These are phyloP conservation scores for Pythium dissotocum DNA, from an alignment of 352 stramenopile species.

Conservation along the genomic window DNA sequence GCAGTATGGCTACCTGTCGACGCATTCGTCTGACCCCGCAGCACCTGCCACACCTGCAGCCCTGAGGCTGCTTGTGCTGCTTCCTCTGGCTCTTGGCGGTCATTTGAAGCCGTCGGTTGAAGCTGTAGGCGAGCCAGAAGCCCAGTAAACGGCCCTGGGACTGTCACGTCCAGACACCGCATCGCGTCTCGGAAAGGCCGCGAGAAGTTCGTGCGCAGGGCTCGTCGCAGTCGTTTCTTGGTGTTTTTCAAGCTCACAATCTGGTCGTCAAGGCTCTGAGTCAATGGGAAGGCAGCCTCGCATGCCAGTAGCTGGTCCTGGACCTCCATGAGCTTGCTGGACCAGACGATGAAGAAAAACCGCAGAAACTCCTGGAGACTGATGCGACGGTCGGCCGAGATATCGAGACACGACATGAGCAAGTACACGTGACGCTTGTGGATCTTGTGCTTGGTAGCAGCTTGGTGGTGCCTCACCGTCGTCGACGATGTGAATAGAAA, in stretches of 20 bases:
- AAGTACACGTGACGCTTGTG: conserved; percentile 53
- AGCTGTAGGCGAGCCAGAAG: conserved; percentile 40
- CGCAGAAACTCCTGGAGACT: conserved; percentile 46
- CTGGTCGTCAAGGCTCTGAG: conserved; percentile 16
- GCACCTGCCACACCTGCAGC: conserved; percentile 39
- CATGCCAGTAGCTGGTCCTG: conserved; percentile 40
- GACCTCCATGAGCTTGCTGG: conserved; percentile 48
- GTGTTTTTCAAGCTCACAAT: neutral
- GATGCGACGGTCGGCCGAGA: conserved; percentile 45
- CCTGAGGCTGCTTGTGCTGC: neutral
- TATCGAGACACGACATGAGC: conserved; percentile 50
- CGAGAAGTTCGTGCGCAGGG: conserved; percentile 54
- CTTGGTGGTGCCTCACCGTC: conserved; percentile 23
- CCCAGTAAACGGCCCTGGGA: conserved; percentile 43
- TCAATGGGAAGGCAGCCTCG: conserved; percentile 18
- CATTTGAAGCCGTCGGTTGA: conserved; percentile 2
- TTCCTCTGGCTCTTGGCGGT: neutral
- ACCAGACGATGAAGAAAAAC: conserved; percentile 61
- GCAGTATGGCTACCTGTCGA: conserved; percentile 8
- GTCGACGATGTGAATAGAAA: conserved; percentile 38
- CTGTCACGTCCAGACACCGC: conserved; percentile 40
- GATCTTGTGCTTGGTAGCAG: conserved; percentile 23
- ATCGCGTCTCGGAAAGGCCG: conserved; percentile 56
- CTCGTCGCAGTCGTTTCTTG: conserved; percentile 37
- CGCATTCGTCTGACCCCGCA: conserved; percentile 33